These are phyloP conservation scores for Acacia melanoxylon DNA, from an alignment of 306 rosid genomes.

Conservation along the genomic window DNA sequence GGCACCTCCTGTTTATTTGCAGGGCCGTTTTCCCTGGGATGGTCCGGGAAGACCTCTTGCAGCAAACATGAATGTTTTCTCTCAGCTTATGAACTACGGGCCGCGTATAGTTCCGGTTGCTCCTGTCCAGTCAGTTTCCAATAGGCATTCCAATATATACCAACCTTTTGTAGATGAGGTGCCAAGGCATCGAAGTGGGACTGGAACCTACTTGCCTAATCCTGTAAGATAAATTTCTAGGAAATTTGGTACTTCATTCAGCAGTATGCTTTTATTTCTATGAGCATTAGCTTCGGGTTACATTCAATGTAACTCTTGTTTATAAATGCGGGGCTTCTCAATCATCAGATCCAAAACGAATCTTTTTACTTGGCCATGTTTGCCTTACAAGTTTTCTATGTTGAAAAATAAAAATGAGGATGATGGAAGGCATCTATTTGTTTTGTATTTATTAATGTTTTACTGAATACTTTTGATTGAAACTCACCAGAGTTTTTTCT, in stretches of 20 bases:
- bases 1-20: slow-evolving; percentile 80
- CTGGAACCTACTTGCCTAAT: slow-evolving; percentile 95
- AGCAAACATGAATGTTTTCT: slow-evolving; percentile 50
- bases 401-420: background rate
- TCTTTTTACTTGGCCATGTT: background rate
- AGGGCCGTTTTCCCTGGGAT: slow-evolving; percentile 87
- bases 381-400: background rate
- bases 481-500: background rate
- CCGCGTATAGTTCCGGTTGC: slow-evolving; percentile 75
- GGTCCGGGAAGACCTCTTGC: slow-evolving; percentile 92
- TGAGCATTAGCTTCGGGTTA: background rate
- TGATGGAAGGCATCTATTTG: background rate
- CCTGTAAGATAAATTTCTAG: slow-evolving; percentile 70
- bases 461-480: background rate
- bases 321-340: background rate
- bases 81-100: slow-evolving; percentile 66
- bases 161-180: slow-evolving; percentile 76
- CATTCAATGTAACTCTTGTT: background rate
- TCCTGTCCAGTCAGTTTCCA: slow-evolving; percentile 71
- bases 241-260: background rate
- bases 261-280: background rate
- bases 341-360: background rate
- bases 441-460: background rate
- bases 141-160: slow-evolving; percentile 71
- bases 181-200: slow-evolving; percentile 89